A percentile compares a stretch with the other conserved stretches of the same genome.
Evolutionary conservation across 2,329 filamentous ascomycete genomes (phyloP).

Genomic region (Beauveria sp.): DNA sequence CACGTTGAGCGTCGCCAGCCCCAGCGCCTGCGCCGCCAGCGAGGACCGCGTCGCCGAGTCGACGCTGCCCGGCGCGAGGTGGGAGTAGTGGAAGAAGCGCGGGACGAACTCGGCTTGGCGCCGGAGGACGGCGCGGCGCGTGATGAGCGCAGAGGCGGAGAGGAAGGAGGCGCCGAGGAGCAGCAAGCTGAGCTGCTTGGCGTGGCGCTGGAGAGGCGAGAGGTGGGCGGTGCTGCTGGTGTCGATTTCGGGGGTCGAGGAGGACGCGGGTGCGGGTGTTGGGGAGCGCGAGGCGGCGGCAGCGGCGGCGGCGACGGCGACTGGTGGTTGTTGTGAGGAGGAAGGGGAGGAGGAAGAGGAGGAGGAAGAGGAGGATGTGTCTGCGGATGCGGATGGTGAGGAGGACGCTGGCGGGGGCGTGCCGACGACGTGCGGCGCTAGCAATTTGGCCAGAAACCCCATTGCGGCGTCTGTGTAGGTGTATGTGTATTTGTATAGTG

Average conservation of each 20-base stretch:
- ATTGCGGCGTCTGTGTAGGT: background rate
- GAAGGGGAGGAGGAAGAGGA: background rate
- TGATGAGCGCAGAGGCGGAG: constrained; percentile 60
- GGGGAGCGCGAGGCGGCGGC: constrained; percentile 6
- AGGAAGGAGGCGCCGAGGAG: constrained; percentile 70
- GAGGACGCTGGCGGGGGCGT: constrained; percentile 10
- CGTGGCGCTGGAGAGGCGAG: constrained; percentile 38
- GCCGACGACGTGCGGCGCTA: constrained; percentile 8
- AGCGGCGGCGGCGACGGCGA: background rate
- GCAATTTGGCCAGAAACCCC: constrained; percentile 8
- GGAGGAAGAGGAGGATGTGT: background rate
- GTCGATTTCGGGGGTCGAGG: constrained; percentile 12
- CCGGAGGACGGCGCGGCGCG: constrained; percentile 60
- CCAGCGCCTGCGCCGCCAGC: constrained; percentile 76
- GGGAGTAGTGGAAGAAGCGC: constrained; percentile 59
- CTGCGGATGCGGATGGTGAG: constrained; percentile 4
- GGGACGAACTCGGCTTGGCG: constrained; percentile 57
- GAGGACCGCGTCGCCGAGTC: constrained; percentile 31
- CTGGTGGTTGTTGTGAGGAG: background rate
- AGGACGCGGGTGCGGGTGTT: constrained; percentile 11
- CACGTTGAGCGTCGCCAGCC: constrained; percentile 81
- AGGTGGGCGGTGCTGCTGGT: constrained; percentile 14
- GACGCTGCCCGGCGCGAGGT: constrained; percentile 27
- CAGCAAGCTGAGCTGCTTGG: constrained; percentile 62
- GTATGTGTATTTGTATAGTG: background rate